phyloP scores from a whole-genome alignment of 2,329 filamentous ascomycete species.

The Blumeriella jaapii region DNA sequence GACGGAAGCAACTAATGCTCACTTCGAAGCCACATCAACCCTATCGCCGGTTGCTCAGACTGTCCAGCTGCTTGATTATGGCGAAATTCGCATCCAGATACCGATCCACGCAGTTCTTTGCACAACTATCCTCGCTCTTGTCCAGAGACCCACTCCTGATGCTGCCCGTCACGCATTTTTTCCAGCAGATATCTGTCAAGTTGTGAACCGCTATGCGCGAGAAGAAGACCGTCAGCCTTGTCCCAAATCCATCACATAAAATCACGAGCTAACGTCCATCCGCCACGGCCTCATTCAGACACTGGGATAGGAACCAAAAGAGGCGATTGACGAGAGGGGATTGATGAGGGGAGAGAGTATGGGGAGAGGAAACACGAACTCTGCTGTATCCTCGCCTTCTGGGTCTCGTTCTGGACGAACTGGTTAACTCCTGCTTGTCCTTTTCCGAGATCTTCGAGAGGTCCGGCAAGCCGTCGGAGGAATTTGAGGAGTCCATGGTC shows the following conservation, averaged over 20 bases:
- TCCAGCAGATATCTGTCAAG: slow-evolving; percentile 77
- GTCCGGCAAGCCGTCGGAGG: slow-evolving; percentile 36
- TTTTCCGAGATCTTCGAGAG: slow-evolving; percentile 64
- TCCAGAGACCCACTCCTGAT: slow-evolving; percentile 66
- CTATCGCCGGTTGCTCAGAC: slow-evolving; percentile 33
- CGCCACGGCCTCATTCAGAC: not conserved
- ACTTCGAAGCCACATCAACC: too few relatives aligned
- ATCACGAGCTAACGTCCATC: not conserved
- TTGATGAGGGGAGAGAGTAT: not conserved
- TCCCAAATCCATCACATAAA: too few relatives aligned
- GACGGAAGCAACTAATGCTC: too few relatives aligned
- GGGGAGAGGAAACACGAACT: slow-evolving; percentile 28
- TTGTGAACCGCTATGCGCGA: slow-evolving; percentile 48
- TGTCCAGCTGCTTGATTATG: slow-evolving; percentile 76
- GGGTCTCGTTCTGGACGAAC: slow-evolving; percentile 72
- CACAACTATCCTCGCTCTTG: slow-evolving; percentile 66
- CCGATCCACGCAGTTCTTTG: slow-evolving; percentile 86
- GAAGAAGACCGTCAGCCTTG: too few relatives aligned
- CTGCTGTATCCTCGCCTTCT: slow-evolving; percentile 59
- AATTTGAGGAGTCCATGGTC: slow-evolving; percentile 21
- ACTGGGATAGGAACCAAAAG: not conserved
- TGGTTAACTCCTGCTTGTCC: slow-evolving; percentile 80
- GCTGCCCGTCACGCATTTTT: slow-evolving; percentile 72
- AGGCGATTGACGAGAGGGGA: not conserved
- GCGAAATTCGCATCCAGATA: slow-evolving; percentile 83